These are phyloP conservation scores for Elaeis oleifera DNA, from an alignment of 202 grass and related monocot genomes.

Conservation along the genomic window DNA sequence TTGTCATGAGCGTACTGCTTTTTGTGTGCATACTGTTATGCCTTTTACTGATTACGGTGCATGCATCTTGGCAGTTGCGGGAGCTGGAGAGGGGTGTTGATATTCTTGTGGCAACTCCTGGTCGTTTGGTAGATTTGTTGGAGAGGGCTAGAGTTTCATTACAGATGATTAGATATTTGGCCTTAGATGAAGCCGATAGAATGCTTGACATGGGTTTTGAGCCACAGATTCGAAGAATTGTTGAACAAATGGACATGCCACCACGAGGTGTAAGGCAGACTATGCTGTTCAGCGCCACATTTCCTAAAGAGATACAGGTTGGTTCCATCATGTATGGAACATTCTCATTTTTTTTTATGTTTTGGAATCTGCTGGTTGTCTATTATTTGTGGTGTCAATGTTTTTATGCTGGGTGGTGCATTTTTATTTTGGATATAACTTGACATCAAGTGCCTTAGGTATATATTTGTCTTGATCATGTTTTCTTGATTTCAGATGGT, in stretches of 20 bases:
- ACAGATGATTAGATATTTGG: slow-evolving; percentile 62
- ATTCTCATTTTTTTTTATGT: too few species aligned
- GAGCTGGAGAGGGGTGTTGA: slow-evolving; percentile 80
- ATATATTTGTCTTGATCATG: too few species aligned
- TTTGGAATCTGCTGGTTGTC: too few species aligned
- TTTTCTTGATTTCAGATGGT: too few species aligned
- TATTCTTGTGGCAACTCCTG: slow-evolving; percentile 85
- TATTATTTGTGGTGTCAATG: too few species aligned
- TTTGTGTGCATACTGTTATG: too few species aligned
- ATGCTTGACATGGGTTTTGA: slow-evolving; percentile 95
- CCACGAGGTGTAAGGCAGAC: slow-evolving; percentile 58
- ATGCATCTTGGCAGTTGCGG: slow-evolving; percentile 43
- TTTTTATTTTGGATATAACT: too few species aligned
- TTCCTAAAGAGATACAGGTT: slow-evolving; percentile 76
- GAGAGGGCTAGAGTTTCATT: slow-evolving; percentile 70
- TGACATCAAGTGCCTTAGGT: too few species aligned
- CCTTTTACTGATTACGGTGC: too few species aligned
- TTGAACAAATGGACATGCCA: slow-evolving; percentile 88
- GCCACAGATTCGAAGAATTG: slow-evolving; percentile 75
- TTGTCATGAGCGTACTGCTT: too few species aligned
- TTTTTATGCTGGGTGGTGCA: too few species aligned
- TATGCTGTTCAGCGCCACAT: slow-evolving; percentile 69
- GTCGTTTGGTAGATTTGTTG: slow-evolving; percentile 70
- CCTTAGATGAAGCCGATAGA: slow-evolving; percentile 76
- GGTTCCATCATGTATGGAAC: neutral